A percentile compares a stretch with the other conserved stretches of the same genome.
phyloP scores from a whole-genome alignment of 495 filamentous ascomycete genomes.

The Tuber microsphaerosporum region DNA sequence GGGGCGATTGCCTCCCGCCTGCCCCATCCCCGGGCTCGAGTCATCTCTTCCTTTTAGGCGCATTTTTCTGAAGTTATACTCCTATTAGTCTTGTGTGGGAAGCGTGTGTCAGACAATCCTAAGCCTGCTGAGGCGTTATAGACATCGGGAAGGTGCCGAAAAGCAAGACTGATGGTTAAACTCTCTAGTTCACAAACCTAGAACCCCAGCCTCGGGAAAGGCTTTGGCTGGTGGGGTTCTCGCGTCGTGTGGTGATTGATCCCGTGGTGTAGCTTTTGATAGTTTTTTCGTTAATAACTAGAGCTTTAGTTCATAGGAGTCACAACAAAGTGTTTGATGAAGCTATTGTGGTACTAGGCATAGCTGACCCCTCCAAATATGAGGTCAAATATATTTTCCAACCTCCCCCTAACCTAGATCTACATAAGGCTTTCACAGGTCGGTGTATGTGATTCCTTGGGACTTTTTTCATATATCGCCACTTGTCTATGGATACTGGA shows the following conservation, averaged over 20 bases:
- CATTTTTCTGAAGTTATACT: background rate
- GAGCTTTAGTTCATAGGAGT: background rate
- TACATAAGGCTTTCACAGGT: background rate
- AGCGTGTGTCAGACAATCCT: background rate
- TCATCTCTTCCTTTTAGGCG: background rate
- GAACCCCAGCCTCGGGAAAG: background rate
- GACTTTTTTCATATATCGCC: background rate
- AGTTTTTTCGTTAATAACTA: background rate
- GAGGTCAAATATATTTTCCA: background rate
- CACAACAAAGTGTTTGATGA: background rate
- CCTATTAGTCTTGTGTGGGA: background rate
- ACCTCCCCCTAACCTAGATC: background rate
- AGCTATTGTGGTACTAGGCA: background rate
- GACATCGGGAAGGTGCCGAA: background rate
- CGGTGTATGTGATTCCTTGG: background rate
- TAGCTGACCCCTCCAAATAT: background rate
- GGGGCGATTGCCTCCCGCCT: background rate
- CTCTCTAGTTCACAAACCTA: background rate
- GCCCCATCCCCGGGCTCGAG: background rate
- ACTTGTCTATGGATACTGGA: background rate
- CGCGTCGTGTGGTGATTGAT: background rate
- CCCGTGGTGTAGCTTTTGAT: background rate
- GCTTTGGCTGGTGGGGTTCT: background rate
- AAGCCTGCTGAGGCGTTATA: background rate
- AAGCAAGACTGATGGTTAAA: background rate